Conservation (phyloP, 1,284 basidiomycete genomes). For the Ceratobasidium sp. region DNA sequence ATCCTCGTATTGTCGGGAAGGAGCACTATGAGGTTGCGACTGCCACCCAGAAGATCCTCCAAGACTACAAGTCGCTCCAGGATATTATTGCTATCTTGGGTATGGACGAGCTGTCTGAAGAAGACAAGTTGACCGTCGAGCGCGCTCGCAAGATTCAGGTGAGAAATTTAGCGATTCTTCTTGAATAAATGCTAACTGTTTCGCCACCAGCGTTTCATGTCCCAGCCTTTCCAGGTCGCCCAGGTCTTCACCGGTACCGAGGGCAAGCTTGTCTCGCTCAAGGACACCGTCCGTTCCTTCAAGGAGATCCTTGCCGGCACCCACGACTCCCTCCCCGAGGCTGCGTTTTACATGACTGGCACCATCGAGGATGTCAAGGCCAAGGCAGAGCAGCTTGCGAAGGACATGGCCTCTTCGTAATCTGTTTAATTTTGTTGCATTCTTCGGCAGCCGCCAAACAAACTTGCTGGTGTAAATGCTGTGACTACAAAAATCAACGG, state of each 20-base stretch:
- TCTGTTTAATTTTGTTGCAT: constrained; percentile 18
- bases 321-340: constrained; percentile 92
- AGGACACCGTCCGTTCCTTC: constrained; percentile 93
- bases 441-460: background rate
- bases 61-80: constrained; percentile 99
- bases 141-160: constrained; percentile 84
- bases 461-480: constrained; percentile 10
- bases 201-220: constrained; percentile 85
- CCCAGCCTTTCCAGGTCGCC: constrained; percentile 99
- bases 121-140: constrained; percentile 97
- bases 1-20: constrained; percentile 93
- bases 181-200: background rate
- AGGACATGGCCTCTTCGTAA: constrained; percentile 72
- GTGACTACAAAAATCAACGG: constrained; percentile 25
- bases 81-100: constrained; percentile 96
- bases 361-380: constrained; percentile 94
- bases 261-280: constrained; percentile 93
- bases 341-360: constrained; percentile 93
- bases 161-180: constrained; percentile 35
- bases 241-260: constrained; percentile 99
- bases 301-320: constrained; percentile 93
- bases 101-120: constrained; percentile 99
- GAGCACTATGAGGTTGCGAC: constrained; percentile 98
- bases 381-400: constrained; percentile 96
- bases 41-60: constrained; percentile 96